Percentiles rank a stretch among this genome's conserved stretches.
phyloP scores from a whole-genome alignment of 352 stramenopile species.

The Blastocystis hominis region DNA sequence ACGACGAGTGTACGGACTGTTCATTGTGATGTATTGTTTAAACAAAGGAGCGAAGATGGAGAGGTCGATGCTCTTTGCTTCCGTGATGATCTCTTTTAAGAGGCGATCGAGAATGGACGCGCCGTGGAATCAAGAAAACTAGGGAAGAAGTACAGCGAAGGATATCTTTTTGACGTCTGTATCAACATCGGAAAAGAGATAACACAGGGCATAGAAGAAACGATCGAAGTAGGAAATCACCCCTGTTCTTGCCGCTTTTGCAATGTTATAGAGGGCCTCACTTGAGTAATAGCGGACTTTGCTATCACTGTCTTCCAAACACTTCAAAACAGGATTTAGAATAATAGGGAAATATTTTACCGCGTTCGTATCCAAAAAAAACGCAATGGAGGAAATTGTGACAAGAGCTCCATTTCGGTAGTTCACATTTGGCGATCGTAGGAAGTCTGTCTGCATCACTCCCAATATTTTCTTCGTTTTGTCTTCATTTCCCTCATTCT shows the following conservation, averaged over 20 bases:
- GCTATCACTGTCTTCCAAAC: slow-evolving; percentile 77
- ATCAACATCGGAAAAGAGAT: slow-evolving; percentile 76
- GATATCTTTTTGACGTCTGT: slow-evolving; percentile 76
- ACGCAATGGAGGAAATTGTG: slow-evolving; percentile 72
- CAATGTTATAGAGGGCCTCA: slow-evolving; percentile 80
- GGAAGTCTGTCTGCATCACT: slow-evolving; percentile 21
- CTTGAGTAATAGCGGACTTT: slow-evolving; percentile 74
- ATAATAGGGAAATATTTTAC: slow-evolving; percentile 75
- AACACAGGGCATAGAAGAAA: slow-evolving; percentile 70
- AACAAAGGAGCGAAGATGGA: slow-evolving; percentile 78
- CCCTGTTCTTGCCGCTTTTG: slow-evolving; percentile 72
- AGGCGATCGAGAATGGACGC: slow-evolving; percentile 75
- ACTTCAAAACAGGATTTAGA: slow-evolving; percentile 75
- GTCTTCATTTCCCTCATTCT: slow-evolving; percentile 41
- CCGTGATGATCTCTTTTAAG: slow-evolving; percentile 79
- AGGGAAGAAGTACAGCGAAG: neutral
- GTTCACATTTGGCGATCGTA: slow-evolving; percentile 74
- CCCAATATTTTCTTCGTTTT: slow-evolving; percentile 26
- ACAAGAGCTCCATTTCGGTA: slow-evolving; percentile 79
- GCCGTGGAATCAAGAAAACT: slow-evolving; percentile 58
- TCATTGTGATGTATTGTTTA: slow-evolving; percentile 81
- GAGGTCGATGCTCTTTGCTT: slow-evolving; percentile 79
- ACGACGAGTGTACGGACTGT: slow-evolving; percentile 78
- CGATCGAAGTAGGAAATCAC: slow-evolving; percentile 80
- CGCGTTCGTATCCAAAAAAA: slow-evolving; percentile 76